phyloP scores from a whole-genome alignment of 2,329 filamentous ascomycete genomes.

The Botrytis deweyae region DNA sequence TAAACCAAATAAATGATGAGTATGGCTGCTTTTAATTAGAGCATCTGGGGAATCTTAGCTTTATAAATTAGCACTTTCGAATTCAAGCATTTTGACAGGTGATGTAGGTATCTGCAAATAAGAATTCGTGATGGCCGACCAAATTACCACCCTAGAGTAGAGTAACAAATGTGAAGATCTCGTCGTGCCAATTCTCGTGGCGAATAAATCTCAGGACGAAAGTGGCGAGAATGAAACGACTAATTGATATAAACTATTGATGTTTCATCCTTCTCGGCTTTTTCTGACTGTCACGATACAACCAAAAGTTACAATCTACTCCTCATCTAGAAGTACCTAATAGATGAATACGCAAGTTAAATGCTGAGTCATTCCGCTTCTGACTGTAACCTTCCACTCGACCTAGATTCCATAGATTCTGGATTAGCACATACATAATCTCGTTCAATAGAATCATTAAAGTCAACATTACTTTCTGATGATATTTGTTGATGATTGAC shows the following conservation, averaged over 20 bases:
- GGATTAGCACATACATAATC: neutral
- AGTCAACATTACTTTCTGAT: neutral
- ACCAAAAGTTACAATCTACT: neutral
- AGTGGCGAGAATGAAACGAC: neutral
- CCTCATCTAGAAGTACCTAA: neutral
- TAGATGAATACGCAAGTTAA: neutral
- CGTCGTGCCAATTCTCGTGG: neutral
- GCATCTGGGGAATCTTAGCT: neutral
- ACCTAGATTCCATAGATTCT: neutral
- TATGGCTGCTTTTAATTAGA: neutral
- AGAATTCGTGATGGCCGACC: neutral
- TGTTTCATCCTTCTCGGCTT: neutral
- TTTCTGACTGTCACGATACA: too few species aligned
- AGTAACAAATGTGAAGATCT: neutral
- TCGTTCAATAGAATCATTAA: neutral
- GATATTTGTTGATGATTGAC: neutral
- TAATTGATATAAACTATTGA: neutral
- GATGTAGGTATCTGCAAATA: neutral
- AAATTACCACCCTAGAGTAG: neutral
- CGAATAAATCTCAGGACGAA: neutral
- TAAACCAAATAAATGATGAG: neutral
- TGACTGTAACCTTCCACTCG: neutral
- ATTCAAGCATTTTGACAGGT: neutral
- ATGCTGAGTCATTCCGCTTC: neutral
- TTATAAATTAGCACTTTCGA: neutral